A percentile compares a stretch with the other conserved stretches of the same genome.
These are phyloP conservation scores for Phaseolus coccineus DNA, from an alignment of 331 rosid genomes.

Conservation along the genomic window DNA sequence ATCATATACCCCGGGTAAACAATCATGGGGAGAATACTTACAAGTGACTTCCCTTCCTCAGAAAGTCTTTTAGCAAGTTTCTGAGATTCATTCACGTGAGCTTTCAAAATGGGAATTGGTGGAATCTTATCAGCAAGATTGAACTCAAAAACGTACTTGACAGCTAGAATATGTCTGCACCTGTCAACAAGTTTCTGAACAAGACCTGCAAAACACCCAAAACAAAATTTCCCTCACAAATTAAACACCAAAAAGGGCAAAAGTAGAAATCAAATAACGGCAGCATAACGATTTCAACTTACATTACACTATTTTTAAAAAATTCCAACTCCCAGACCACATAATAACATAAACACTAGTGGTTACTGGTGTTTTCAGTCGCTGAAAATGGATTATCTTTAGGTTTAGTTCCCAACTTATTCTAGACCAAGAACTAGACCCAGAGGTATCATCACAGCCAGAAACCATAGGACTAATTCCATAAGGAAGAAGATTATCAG, in stretches of 20 bases:
- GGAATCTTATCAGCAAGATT: slow-evolving; percentile 68
- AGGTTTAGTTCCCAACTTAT: background rate
- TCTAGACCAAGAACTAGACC: no score
- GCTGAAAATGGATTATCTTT: background rate
- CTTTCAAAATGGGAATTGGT: slow-evolving; percentile 79
- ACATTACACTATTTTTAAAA: background rate
- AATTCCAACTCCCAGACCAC: slow-evolving; percentile 1
- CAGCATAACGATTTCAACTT: slow-evolving; percentile 7
- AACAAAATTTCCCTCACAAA: slow-evolving; percentile 17
- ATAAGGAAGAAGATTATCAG: no score
- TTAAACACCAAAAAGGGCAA: slow-evolving; percentile 39
- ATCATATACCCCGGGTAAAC: slow-evolving; percentile 11
- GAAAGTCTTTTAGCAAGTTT: slow-evolving; percentile 61
- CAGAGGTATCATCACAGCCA: no score
- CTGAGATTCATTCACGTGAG: slow-evolving; percentile 63
- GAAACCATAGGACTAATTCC: no score
- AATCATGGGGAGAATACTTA: slow-evolving; percentile 47
- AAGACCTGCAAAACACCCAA: slow-evolving; percentile 62
- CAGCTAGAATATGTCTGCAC: slow-evolving; percentile 73
- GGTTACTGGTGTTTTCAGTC: background rate
- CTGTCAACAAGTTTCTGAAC: slow-evolving; percentile 68
- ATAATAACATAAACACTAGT: background rate
- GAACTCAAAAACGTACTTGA: slow-evolving; percentile 72
- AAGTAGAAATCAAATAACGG: slow-evolving; percentile 28
- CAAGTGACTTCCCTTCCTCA: slow-evolving; percentile 71